A percentile compares a stretch with the other conserved stretches of the same genome.
Conservation (phyloP, 345 rosid species). For the Brassica cretica region DNA sequence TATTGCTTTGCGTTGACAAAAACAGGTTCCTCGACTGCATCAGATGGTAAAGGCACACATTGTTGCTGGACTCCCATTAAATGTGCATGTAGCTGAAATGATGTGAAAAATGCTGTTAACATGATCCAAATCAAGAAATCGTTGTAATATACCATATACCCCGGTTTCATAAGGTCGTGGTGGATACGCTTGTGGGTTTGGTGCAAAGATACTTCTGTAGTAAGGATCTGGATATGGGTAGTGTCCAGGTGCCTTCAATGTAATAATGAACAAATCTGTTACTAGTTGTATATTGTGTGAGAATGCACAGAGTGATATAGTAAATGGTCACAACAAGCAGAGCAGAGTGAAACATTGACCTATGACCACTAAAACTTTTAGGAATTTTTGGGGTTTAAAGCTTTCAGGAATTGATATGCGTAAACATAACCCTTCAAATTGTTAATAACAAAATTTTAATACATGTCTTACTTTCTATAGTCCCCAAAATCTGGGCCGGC, state of each 20-base stretch:
- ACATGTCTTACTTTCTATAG: background rate
- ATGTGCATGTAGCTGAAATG: constrained; percentile 73
- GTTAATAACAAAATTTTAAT: background rate
- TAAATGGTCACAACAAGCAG: background rate
- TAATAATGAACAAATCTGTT: background rate
- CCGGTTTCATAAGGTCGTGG: constrained; percentile 62
- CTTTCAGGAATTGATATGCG: background rate
- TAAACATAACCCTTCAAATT: background rate
- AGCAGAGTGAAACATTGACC: background rate
- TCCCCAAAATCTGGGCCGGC: background rate
- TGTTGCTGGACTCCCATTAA: constrained; percentile 93
- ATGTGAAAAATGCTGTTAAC: background rate
- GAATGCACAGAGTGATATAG: background rate
- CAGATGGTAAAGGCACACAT: constrained; percentile 88
- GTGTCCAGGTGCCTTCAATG: constrained; percentile 62
- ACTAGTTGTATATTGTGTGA: background rate
- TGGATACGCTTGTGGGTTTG: constrained; percentile 57
- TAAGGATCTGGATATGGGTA: constrained; percentile 95
- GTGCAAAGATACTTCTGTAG: constrained; percentile 89
- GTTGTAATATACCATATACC: constrained; percentile 25
- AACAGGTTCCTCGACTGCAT: constrained; percentile 94
- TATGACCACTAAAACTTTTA: background rate
- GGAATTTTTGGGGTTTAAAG: background rate
- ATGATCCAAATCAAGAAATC: background rate
- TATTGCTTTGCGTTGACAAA: constrained; percentile 98